Percentiles rank a stretch among this genome's conserved stretches.
Evolutionary conservation across 139 green algal genomes (phyloP).

Genomic region (Pycnococcus provasolii): DNA sequence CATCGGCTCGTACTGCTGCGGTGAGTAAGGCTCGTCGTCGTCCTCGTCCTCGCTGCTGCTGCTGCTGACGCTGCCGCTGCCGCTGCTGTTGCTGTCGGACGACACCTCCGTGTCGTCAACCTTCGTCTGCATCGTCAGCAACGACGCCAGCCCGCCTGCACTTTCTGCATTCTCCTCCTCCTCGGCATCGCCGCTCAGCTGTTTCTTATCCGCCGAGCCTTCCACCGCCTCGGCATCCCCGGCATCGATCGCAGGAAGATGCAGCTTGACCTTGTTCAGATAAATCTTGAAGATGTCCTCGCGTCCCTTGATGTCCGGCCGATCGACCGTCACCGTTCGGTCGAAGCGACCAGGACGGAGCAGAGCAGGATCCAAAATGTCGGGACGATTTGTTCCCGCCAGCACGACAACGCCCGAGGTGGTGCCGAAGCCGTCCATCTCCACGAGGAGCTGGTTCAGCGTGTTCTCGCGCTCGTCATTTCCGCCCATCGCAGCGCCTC

Average conservation of each 20-base stretch:
- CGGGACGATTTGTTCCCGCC: slow-evolving; percentile 72
- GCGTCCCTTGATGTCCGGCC: slow-evolving; percentile 88
- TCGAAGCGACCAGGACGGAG: slow-evolving; percentile 89
- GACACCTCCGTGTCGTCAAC: not conserved
- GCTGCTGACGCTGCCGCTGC: not conserved
- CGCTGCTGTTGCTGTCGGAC: not conserved
- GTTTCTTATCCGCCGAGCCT: not conserved
- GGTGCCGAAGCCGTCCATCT: slow-evolving; percentile 96
- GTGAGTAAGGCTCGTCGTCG: not conserved
- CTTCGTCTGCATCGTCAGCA: not conserved
- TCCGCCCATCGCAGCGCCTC: slow-evolving; percentile 85
- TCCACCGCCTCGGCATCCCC: not conserved
- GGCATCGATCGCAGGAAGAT: slow-evolving; percentile 8
- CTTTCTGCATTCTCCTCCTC: not conserved
- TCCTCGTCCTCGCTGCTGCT: not conserved
- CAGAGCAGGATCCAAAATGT: slow-evolving; percentile 78
- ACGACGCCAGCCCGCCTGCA: not conserved
- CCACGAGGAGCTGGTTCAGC: slow-evolving; percentile 96
- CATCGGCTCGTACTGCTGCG: slow-evolving; percentile 28
- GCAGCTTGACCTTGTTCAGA: slow-evolving; percentile 34
- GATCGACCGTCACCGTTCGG: slow-evolving; percentile 87
- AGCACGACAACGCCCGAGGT: slow-evolving; percentile 89
- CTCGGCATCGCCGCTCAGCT: not conserved
- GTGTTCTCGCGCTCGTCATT: slow-evolving; percentile 98
- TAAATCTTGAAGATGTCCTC: slow-evolving; percentile 86